Evolutionary conservation across 192 early-diverging fungal genomes (phyloP), one percentile per base, ranked within the genome.

Genomic region (Coemansia sp.): DNA sequence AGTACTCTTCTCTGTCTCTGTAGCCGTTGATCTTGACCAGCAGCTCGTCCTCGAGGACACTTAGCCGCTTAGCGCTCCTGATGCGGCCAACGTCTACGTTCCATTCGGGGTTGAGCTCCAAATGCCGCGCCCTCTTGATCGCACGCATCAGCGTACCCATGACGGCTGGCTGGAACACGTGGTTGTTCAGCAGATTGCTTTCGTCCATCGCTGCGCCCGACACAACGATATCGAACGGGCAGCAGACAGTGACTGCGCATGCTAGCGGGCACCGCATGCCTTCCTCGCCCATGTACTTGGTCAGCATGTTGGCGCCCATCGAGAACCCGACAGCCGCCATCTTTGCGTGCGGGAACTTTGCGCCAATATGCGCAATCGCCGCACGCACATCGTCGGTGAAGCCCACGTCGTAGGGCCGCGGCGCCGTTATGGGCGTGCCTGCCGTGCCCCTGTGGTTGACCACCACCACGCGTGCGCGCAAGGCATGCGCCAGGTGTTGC

Each of bases 361-460:
- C 52, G 30, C 41, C 44, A 20, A 84, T 55, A 21, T 75, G 67
- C 20, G 6, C 18, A 1, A 84, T 69, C 2, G 58, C 46, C 0
- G 61, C 15, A 60, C 73, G 72, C 21, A 84, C 56, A 76, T 99
- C 97, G 10, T 91, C 88, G 1, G 95, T 97, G 60, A 85, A 89
- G 1, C 86, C 85, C 7, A 89, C 91, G 57, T 85, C 88, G 75
- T 94, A 99, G 10, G 94, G 78, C 63, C 92, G 88, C 21, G 89
- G 67, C 10, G 92, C 88, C 4, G 86, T 91, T 10, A 99, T 69
- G 11, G 91, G 86, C 2, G 91, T 89, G 26, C 86, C 85, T 7
- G 89, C 93, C 58, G 93, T 93, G 5, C 95, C 97, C n/a, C 97
- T 85, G 61, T 88, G 88, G 85, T 98, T 98, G 55, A 91, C 80